Conservation (phyloP, 176 grass and related monocot species). For the Oryza nivara region DNA sequence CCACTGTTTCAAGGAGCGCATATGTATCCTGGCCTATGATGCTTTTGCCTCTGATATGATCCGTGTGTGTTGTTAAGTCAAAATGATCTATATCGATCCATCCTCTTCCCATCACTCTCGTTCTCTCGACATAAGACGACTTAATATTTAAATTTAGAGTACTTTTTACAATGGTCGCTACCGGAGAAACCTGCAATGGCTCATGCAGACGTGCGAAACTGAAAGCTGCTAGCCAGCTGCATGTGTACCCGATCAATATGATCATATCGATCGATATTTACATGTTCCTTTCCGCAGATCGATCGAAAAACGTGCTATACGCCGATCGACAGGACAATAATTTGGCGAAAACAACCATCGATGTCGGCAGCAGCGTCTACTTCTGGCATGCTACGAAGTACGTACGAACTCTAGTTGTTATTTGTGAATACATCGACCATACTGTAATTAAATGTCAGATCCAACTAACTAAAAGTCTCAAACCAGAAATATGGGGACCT, state of each 20-base stretch:
- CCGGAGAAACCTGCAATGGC: not conserved
- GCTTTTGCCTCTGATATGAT: not conserved
- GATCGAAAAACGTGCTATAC: constrained; percentile 21
- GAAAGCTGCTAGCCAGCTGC: not conserved
- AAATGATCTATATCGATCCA: no score
- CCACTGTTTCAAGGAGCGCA: constrained; percentile 28
- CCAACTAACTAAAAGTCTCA: not conserved
- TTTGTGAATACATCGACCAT: not conserved
- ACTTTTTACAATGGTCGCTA: not conserved
- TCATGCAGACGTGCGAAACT: not conserved
- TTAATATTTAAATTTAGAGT: not conserved
- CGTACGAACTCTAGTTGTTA: constrained; percentile 6
- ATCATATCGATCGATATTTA: not conserved
- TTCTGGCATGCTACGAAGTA: constrained; percentile 16
- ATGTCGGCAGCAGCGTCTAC: constrained; percentile 40
- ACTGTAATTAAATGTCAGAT: constrained; percentile 17
- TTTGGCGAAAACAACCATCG: constrained; percentile 44
- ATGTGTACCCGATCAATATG: not conserved
- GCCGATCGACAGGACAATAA: constrained; percentile 36
- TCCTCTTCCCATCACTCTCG: not conserved
- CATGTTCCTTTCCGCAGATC: not conserved
- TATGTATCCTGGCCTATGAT: not conserved
- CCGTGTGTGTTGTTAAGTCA: no score
- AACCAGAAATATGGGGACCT: not conserved
- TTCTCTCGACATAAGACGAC: not conserved